These are phyloP conservation scores for Anastatica hierochuntica DNA, from an alignment of 345 rosid species.

Conservation along the genomic window DNA sequence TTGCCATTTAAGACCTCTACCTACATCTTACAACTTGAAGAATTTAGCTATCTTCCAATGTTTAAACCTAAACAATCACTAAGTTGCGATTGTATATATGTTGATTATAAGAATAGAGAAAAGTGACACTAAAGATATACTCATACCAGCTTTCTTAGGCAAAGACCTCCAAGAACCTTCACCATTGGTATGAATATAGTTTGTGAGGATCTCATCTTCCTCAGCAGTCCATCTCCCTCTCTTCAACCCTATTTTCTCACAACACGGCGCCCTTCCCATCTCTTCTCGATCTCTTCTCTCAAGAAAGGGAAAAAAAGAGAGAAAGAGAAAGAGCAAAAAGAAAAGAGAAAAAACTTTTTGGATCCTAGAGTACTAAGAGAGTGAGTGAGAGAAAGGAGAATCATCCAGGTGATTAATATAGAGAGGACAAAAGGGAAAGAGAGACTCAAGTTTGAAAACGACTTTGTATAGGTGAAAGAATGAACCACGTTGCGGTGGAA, in stretches of 20 bases:
- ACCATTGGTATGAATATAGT: conserved; percentile 57
- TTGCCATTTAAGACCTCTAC: too few species aligned
- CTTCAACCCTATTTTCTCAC: conserved; percentile 79
- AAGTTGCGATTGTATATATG: neutral
- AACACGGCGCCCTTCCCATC: conserved; percentile 90
- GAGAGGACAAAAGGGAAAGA: conserved; percentile 17
- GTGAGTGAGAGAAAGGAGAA: conserved; percentile 7
- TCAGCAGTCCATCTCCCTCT: conserved; percentile 80
- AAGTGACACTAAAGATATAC: too few species aligned
- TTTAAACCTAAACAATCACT: neutral
- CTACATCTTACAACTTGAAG: too few species aligned
- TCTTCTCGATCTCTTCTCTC: neutral
- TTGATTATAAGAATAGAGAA: too few species aligned
- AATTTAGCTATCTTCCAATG: too few species aligned
- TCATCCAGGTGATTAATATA: conserved; percentile 20
- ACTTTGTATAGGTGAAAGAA: conserved; percentile 17
- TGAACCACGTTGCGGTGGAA: conserved; percentile 27
- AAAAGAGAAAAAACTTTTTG: conserved; percentile 11
- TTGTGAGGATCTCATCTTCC: conserved; percentile 62
- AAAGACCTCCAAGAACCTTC: conserved; percentile 87
- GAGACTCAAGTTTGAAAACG: conserved; percentile 14
- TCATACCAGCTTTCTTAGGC: conserved; percentile 81
- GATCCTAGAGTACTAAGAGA: conserved; percentile 11
- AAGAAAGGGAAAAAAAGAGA: neutral
- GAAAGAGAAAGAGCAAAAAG: neutral